These are phyloP conservation scores for Aspergillus sp. DNA, from an alignment of 2,329 filamentous ascomycete genomes.

Conservation along the genomic window DNA sequence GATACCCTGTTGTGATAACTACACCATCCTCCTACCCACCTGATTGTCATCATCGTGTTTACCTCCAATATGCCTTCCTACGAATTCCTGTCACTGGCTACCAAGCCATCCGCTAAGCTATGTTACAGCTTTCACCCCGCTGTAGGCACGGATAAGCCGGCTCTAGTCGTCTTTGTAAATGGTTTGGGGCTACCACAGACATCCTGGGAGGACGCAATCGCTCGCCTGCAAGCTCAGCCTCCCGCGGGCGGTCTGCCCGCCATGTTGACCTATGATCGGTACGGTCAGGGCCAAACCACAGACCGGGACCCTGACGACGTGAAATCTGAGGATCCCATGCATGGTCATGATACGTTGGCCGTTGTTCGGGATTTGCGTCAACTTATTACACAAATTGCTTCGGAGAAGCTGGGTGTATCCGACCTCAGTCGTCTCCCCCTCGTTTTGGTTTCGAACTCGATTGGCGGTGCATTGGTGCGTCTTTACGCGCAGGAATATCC, in stretches of 20 bases:
- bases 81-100: neutral
- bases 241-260: slow-evolving; percentile 36
- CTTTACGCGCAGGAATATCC: slow-evolving; percentile 54
- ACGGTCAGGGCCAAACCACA: slow-evolving; percentile 54
- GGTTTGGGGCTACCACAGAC: slow-evolving; percentile 44
- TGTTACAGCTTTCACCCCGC: slow-evolving; percentile 18
- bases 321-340: slow-evolving; percentile 29
- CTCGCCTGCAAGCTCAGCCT: slow-evolving; percentile 19
- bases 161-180: slow-evolving; percentile 47
- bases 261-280: slow-evolving; percentile 59
- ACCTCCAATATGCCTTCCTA: neutral
- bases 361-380: slow-evolving; percentile 41
- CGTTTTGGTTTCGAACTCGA: slow-evolving; percentile 53
- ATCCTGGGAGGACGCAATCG: slow-evolving; percentile 42
- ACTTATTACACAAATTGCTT: slow-evolving; percentile 45
- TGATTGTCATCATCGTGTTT: too few relatives aligned
- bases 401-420: slow-evolving; percentile 27
- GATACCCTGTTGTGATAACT: too few relatives aligned
- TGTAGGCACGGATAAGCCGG: slow-evolving; percentile 4
- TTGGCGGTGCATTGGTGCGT: slow-evolving; percentile 55
- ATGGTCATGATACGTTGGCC: neutral
- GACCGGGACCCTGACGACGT: slow-evolving; percentile 48
- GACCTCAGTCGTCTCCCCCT: slow-evolving; percentile 32
- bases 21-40: too few relatives aligned
- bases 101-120: slow-evolving; percentile 19